Evolutionary conservation across 2,329 filamentous ascomycete genomes (phyloP), one percentile per base, ranked within the genome.

Genomic region (Aureobasidium musti): DNA sequence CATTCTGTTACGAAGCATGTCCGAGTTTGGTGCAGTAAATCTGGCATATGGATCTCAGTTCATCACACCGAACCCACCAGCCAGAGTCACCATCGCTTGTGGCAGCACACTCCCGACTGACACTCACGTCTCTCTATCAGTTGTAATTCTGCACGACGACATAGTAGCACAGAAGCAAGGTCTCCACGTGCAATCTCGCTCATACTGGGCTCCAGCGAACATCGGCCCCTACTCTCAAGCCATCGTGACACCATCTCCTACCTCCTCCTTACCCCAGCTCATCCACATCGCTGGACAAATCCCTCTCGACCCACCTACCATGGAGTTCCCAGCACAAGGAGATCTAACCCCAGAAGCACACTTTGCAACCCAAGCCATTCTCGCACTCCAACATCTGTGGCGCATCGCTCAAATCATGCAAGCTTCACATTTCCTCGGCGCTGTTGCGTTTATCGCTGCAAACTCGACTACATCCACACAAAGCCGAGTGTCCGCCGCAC

Each of bases 221-320:
- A 98, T 99, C 64, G 95, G 95, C 0, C 95, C 95, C 0, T 98
- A 98, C 77, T 97, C 93, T 66, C 95, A 99, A 79, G 92, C 92
- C 4, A 87, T 95, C 59, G 82, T 84, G 2, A 79, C 86, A 13
- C 81, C 81, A 26, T 26, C 52, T 19, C 14, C 33, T 41, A 59
- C 68, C 53, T 26, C 35, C 52, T 17, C 35, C 35, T n/a, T 39
- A 21, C 69, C 50, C 14, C 67, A 64, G 5, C 8, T 85, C 11
- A 81, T 94, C 19, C 88, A 87, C 65, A 83, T 97, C 41, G 93
- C 95, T 0, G 95, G 95, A 0, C 95, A 98, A 77, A 97, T 99
- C 59, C 92, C 94, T 1, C 84, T 99, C 3, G 79, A 94, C 5
- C 93, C 95, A 0, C 84, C 88, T 4, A 89, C 85, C 4, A 98